phyloP scores from a whole-genome alignment of 441 rosid species.

The Mallotus repandus region DNA sequence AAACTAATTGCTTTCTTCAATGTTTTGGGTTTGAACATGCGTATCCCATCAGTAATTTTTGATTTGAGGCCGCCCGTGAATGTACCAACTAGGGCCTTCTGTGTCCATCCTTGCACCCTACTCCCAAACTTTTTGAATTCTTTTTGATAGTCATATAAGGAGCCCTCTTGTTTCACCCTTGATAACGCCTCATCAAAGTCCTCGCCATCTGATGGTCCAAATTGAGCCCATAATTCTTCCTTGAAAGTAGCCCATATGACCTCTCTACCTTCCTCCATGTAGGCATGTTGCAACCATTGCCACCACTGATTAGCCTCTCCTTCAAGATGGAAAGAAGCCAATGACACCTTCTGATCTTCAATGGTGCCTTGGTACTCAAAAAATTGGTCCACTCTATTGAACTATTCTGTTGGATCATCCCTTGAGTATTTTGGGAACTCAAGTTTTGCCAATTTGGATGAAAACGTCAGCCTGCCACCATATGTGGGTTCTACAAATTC shows the following conservation, averaged over 20 bases:
- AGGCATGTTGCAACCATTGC: neutral
- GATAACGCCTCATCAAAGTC: no score
- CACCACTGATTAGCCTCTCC: neutral
- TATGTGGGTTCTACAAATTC: no score
- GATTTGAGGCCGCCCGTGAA: neutral
- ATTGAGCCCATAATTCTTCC: neutral
- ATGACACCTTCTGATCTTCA: no score
- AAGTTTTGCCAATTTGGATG: no score
- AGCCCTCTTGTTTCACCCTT: neutral
- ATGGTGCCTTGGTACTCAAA: no score
- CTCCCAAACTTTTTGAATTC: neutral
- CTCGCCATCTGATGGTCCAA: neutral
- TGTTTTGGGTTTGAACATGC: neutral
- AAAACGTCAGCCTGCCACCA: no score
- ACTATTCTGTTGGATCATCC: no score
- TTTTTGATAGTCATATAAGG: neutral
- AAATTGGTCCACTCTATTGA: no score
- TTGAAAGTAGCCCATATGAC: neutral
- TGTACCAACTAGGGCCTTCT: neutral
- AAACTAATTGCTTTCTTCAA: no score
- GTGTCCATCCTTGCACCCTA: neutral
- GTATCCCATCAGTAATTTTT: neutral
- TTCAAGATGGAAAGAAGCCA: no score
- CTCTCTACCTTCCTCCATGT: neutral
- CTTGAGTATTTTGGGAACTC: no score